A percentile compares a stretch with the other conserved stretches of the same genome.
These are phyloP conservation scores for Penicillium roqueforti DNA, from an alignment of 495 filamentous ascomycete genomes.

Conservation along the genomic window DNA sequence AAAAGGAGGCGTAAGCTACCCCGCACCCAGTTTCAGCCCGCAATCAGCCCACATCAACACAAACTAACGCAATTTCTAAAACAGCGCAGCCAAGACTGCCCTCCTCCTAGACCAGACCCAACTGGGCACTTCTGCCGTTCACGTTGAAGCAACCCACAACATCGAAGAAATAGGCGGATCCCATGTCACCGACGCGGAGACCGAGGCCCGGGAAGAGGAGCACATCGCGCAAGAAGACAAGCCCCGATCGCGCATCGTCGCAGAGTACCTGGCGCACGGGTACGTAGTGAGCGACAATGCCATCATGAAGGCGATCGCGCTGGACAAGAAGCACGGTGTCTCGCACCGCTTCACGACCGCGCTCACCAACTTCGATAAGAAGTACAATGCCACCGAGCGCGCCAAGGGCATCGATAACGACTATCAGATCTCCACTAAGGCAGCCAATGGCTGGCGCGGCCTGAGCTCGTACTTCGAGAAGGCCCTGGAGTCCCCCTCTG, in stretches of 20 bases:
- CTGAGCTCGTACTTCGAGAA: slow-evolving; percentile 86
- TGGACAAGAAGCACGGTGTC: slow-evolving; percentile 89
- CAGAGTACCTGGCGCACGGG: slow-evolving; percentile 93
- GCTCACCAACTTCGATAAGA: slow-evolving; percentile 71
- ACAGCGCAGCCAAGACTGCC: slow-evolving; percentile 83
- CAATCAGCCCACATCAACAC: background rate
- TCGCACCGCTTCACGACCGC: slow-evolving; percentile 69
- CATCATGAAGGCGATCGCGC: slow-evolving; percentile 75
- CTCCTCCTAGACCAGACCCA: slow-evolving; percentile 94
- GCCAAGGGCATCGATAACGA: slow-evolving; percentile 70
- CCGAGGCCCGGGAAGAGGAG: slow-evolving; percentile 48
- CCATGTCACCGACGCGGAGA: slow-evolving; percentile 45
- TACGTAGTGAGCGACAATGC: slow-evolving; percentile 84
- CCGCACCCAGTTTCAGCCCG: slow-evolving; percentile 20
- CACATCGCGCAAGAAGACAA: slow-evolving; percentile 91
- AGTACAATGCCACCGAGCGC: slow-evolving; percentile 74
- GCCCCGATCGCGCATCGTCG: slow-evolving; percentile 84
- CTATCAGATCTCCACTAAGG: slow-evolving; percentile 68
- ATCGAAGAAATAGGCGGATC: slow-evolving; percentile 60
- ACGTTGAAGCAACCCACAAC: slow-evolving; percentile 64
- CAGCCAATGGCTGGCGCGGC: slow-evolving; percentile 59
- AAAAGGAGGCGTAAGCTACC: slow-evolving; percentile 73
- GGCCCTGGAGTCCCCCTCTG: slow-evolving; percentile 77
- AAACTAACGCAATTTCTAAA: background rate
- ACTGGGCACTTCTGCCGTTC: slow-evolving; percentile 75